phyloP scores from a whole-genome alignment of 148 eudicot genomes.

The Hydrangea macrophylla region DNA sequence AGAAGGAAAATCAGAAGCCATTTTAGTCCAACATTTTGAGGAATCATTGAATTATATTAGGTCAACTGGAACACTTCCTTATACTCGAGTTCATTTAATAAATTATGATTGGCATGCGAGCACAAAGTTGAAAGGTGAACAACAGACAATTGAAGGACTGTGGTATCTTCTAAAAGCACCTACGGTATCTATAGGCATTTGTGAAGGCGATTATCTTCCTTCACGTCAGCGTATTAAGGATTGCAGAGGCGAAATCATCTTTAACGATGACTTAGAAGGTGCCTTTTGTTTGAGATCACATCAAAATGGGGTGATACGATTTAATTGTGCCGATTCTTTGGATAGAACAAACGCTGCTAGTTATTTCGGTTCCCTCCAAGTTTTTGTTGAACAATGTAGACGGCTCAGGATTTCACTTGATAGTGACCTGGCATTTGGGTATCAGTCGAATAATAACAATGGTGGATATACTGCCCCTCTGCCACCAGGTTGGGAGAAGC shows the following conservation, averaged over 20 bases:
- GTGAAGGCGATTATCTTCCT: slow-evolving; percentile 92
- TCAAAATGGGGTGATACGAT: slow-evolving; percentile 94
- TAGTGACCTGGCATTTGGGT: slow-evolving; percentile 77
- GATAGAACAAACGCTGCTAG: slow-evolving; percentile 99
- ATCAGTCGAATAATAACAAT: slow-evolving; percentile 54
- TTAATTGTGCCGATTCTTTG: slow-evolving; percentile 95
- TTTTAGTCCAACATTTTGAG: slow-evolving; percentile 91
- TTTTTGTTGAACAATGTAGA: slow-evolving; percentile 93
- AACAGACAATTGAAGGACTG: slow-evolving; percentile 90
- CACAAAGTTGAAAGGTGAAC: slow-evolving; percentile 79
- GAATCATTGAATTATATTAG: slow-evolving; percentile 72
- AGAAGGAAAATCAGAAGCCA: slow-evolving; percentile 86
- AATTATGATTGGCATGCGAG: slow-evolving; percentile 99
- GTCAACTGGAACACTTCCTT: slow-evolving; percentile 73
- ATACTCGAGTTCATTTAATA: slow-evolving; percentile 64
- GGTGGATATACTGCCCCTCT: slow-evolving; percentile 89
- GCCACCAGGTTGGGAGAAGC: slow-evolving; percentile 99
- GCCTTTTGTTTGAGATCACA: slow-evolving; percentile 89
- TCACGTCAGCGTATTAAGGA: slow-evolving; percentile 75
- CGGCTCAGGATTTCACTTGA: slow-evolving; percentile 93
- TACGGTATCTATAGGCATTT: slow-evolving; percentile 75
- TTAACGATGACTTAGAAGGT: slow-evolving; percentile 62
- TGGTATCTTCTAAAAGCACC: slow-evolving; percentile 92
- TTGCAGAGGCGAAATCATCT: slow-evolving; percentile 85
- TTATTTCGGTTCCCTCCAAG: slow-evolving; percentile 91